Base-by-base conservation (phyloP, 2,329 filamentous ascomycete genomes). In the Neurospora sp. region DNA sequence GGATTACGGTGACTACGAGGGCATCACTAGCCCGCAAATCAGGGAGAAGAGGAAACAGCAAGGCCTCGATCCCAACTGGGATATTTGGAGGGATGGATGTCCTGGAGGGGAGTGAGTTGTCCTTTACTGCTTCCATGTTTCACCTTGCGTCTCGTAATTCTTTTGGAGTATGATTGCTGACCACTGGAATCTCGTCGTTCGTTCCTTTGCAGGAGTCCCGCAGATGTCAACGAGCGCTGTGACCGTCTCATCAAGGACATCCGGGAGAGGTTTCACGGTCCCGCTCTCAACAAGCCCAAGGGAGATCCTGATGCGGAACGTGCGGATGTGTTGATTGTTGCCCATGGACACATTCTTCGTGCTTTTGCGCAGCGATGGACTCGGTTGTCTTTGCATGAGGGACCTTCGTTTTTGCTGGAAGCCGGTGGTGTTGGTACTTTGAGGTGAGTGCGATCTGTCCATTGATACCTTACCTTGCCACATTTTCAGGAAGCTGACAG, bases 21-120 rank as follows among this genome's bases (percentile, higher is more conserved):
- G 93, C 9, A 86, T 96, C 77, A 93, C 91, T 42, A 90, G 86
- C 72, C 81, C 84, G 17, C 84, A 93, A 74, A 96, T 96, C 77
- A 84, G 86, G 68, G 83, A 84, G 68, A 76, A 82, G 74, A 86
- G 86, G 68, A 83, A 81, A 71, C 82, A 85, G 75, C 82, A 87
- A 71, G 91, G 91, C 8, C 81, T 86, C 23, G 74, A 82, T 52
- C 84, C 82, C 4, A 79, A 81, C 33, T 96, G 93, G 93, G 91
- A 96, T 81, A 96, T 97, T 73, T 97, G 93, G 93, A 84, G 83
- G n/a, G 93, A 96, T 78, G 93, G 93, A 0, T 97, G 93, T 80
- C 91, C 90, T 1, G 91, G 90, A 3, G 93, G 93, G 78, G 93
- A 97, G 90, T 92, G 80, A 79, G 88, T 85, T 67, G 3, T 52